Conservation (phyloP, 306 rosid genomes). For the Sophora flavescens region DNA sequence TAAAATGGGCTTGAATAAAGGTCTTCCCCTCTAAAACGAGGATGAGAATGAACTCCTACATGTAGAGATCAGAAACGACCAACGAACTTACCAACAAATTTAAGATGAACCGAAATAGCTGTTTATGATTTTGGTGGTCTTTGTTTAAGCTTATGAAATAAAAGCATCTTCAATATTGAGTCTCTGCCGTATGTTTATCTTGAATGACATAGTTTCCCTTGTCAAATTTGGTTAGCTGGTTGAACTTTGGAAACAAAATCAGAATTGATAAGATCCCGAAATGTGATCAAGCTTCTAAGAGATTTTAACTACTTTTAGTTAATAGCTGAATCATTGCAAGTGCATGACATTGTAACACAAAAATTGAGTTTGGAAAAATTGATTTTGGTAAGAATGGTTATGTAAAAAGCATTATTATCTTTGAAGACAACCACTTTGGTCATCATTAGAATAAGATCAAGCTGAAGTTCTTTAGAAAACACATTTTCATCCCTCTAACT, state of each 20-base stretch:
- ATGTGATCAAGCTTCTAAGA: constrained; percentile 6
- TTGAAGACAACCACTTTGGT: background rate
- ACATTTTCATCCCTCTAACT: background rate
- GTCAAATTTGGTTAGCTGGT: background rate
- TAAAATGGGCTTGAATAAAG: background rate
- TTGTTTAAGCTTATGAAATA: constrained; percentile 20
- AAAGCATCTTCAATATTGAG: constrained; percentile 1
- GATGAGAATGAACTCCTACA: background rate
- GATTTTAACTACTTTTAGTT: background rate
- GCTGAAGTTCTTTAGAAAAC: too few relatives aligned
- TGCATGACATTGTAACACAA: background rate
- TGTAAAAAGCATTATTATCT: background rate
- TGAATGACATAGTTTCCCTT: constrained; percentile 7
- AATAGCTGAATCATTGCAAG: background rate
- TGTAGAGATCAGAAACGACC: background rate
- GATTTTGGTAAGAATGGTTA: constrained; percentile 12
- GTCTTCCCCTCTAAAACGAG: background rate
- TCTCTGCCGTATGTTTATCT: background rate
- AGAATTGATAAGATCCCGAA: background rate
- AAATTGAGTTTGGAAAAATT: background rate
- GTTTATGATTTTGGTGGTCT: background rate
- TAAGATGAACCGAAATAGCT: background rate
- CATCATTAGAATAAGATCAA: background rate
- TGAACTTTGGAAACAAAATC: background rate
- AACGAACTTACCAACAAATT: constrained; percentile 9